Percentiles rank a stretch among this genome's conserved stretches.
Evolutionary conservation across 139 green algal species (phyloP).

Genomic region (Chlorella vulgaris): DNA sequence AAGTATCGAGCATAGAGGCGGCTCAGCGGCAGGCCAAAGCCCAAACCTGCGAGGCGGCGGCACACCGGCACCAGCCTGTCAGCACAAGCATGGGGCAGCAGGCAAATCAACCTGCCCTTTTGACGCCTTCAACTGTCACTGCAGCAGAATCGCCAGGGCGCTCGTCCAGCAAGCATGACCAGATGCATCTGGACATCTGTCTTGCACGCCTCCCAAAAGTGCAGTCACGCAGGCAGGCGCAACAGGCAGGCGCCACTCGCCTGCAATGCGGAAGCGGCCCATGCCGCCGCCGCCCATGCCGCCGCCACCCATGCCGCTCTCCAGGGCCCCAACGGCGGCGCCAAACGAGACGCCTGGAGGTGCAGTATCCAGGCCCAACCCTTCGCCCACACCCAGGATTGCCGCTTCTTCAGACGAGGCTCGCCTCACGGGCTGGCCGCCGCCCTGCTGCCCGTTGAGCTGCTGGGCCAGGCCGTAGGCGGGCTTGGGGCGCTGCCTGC

Average conservation of each 20-base stretch:
- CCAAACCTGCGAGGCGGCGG: conserved; percentile 63
- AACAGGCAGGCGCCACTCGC: too few species aligned
- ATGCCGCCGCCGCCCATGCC: background rate
- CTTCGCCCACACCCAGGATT: background rate
- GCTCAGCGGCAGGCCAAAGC: conserved; percentile 89
- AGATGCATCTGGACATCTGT: too few species aligned
- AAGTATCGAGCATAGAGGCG: conserved; percentile 91
- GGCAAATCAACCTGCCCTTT: too few species aligned
- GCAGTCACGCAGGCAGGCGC: too few species aligned
- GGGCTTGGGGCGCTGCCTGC: too few species aligned
- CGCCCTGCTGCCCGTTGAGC: background rate
- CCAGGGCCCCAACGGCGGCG: conserved; percentile 14
- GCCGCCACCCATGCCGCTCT: background rate
- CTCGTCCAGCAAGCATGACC: too few species aligned
- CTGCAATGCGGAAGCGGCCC: conserved; percentile 28
- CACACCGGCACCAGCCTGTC: background rate
- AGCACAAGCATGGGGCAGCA: background rate
- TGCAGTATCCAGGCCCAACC: conserved; percentile 31
- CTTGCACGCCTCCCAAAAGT: too few species aligned
- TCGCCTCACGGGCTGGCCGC: background rate
- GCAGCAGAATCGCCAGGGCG: background rate
- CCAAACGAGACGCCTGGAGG: conserved; percentile 9
- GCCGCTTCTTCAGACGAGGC: background rate
- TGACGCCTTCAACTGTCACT: too few species aligned
- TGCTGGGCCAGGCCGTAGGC: background rate